A percentile compares a stretch with the other conserved stretches of the same genome.
Evolutionary conservation across 495 filamentous ascomycete species (phyloP).

Genomic region (Neurospora africana): DNA sequence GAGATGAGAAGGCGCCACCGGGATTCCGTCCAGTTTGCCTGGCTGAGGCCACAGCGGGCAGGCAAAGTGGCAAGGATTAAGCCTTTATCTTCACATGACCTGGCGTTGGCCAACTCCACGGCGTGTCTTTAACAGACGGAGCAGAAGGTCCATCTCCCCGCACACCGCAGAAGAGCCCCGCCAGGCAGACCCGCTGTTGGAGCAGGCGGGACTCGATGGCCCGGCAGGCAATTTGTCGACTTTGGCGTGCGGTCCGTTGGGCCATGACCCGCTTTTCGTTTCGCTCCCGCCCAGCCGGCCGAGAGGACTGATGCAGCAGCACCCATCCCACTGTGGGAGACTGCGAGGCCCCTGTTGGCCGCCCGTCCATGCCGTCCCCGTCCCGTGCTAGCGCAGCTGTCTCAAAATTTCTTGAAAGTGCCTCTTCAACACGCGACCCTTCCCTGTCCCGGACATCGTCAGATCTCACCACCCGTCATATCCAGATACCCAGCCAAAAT

Average conservation of each 20-base stretch:
- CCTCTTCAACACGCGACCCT: neutral
- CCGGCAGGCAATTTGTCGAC: neutral
- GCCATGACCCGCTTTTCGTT: neutral
- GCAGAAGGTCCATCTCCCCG: neutral
- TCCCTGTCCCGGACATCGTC: neutral
- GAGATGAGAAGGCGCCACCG: neutral
- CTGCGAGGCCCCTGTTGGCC: neutral
- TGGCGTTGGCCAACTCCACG: neutral
- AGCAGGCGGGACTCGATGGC: neutral
- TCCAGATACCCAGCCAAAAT: slow-evolving; percentile 21
- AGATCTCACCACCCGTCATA: neutral
- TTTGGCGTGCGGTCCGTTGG: neutral
- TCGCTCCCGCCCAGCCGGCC: neutral
- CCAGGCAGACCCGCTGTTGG: neutral
- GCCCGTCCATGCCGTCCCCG: neutral
- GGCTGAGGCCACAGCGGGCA: neutral
- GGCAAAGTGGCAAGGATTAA: neutral
- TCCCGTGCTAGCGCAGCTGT: neutral
- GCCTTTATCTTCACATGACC: slow-evolving; percentile 10
- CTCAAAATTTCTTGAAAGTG: slow-evolving; percentile 9
- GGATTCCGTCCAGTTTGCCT: neutral
- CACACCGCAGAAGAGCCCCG: neutral
- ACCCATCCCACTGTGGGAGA: neutral
- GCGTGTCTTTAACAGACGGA: neutral
- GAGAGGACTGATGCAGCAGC: neutral